A percentile compares a stretch with the other conserved stretches of the same genome.
phyloP scores from a whole-genome alignment of 2,329 filamentous ascomycete genomes.

The Ophiostoma sp. region DNA sequence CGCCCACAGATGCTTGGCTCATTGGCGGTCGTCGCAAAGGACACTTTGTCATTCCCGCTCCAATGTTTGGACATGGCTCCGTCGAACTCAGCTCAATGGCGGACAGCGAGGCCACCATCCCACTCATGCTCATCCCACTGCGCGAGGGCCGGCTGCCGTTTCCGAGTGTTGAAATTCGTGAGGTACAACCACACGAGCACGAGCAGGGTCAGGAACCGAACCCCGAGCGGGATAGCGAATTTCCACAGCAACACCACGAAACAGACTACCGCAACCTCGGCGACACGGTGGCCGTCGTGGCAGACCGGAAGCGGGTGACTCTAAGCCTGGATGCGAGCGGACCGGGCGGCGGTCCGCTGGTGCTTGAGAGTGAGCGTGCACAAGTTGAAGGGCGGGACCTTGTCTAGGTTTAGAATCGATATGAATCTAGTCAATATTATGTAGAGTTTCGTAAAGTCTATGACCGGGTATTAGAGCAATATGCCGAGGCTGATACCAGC shows the following conservation, averaged over 20 bases:
- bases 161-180: constrained; percentile 72
- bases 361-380: constrained; percentile 56
- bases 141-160: constrained; percentile 71
- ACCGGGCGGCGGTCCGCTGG: constrained; percentile 58
- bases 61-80: constrained; percentile 22
- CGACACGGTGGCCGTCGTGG: constrained; percentile 69
- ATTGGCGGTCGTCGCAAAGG: constrained; percentile 75
- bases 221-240: constrained; percentile 18
- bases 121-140: constrained; percentile 73
- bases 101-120: constrained; percentile 53
- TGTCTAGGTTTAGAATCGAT: not conserved
- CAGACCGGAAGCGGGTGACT: constrained; percentile 66
- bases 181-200: constrained; percentile 39
- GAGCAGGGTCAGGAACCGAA: constrained; percentile 28
- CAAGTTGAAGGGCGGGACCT: constrained; percentile 33
- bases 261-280: constrained; percentile 74
- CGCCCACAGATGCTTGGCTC: constrained; percentile 72
- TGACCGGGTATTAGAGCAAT: not conserved
- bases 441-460: not conserved
- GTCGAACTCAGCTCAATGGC: constrained; percentile 38
- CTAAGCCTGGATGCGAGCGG: constrained; percentile 66
- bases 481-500: too few relatives aligned
- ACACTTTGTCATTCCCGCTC: constrained; percentile 60
- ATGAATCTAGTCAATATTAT: not conserved
- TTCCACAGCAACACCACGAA: constrained; percentile 54